phyloP scores from a whole-genome alignment of 129 eudicot species.

The Artemisia annua region DNA sequence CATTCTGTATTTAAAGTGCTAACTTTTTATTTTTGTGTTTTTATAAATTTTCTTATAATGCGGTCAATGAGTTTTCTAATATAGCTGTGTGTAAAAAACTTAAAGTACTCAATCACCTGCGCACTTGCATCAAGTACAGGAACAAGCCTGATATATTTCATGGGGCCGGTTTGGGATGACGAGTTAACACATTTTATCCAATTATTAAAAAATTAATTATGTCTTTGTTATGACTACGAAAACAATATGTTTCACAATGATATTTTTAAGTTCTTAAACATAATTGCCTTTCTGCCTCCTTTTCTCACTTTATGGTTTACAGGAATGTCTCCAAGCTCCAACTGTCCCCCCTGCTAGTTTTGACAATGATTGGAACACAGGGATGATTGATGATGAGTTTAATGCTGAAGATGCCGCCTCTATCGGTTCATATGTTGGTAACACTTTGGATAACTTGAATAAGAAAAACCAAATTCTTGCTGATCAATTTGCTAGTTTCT shows the following conservation, averaged over 20 bases:
- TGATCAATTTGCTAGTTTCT: conserved; percentile 48
- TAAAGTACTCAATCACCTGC: no score
- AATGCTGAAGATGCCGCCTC: conserved; percentile 55
- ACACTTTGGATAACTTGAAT: conserved; percentile 50
- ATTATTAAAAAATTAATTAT: no score
- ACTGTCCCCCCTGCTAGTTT: conserved; percentile 34
- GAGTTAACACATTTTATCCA: no score
- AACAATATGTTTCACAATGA: no score
- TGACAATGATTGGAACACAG: conserved; percentile 35
- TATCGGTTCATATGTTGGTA: conserved; percentile 42
- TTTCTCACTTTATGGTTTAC: conserved; percentile 21
- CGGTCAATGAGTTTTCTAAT: background rate
- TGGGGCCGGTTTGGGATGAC: no score
- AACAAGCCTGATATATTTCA: no score
- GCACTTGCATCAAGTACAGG: no score
- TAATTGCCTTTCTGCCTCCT: no score
- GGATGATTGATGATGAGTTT: conserved; percentile 34
- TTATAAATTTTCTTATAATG: background rate
- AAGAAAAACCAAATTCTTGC: conserved; percentile 50
- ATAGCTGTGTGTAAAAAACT: no score
- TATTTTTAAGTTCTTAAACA: no score
- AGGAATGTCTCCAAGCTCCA: conserved; percentile 55
- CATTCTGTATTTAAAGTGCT: conserved; percentile 6
- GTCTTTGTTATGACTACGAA: no score
- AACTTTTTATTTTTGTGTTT: background rate